A percentile compares a stretch with the other conserved stretches of the same genome.
phyloP scores from a whole-genome alignment of 2,329 filamentous ascomycete species.

The Exophiala sp. region DNA sequence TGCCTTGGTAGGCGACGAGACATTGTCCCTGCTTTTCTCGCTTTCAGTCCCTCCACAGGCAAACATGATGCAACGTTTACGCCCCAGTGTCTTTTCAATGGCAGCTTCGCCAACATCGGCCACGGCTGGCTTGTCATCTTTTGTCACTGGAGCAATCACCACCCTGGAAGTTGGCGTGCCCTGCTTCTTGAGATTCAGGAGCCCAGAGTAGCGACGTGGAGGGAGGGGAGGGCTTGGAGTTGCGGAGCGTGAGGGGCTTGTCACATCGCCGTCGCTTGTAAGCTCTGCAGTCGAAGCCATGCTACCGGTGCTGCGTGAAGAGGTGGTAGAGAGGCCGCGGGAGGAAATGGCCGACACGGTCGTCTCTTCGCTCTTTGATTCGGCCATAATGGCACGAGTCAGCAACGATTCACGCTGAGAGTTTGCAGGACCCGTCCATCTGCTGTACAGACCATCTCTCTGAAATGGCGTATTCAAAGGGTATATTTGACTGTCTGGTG shows the following conservation, averaged over 20 bases:
- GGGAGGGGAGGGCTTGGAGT: conserved; percentile 83
- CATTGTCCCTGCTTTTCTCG: conserved; percentile 34
- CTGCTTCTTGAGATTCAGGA: conserved; percentile 25
- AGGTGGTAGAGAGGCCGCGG: conserved; percentile 42
- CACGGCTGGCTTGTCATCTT: conserved; percentile 29
- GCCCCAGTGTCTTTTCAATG: conserved; percentile 59
- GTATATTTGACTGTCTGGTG: conserved; percentile 57
- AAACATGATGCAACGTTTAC: conserved; percentile 89
- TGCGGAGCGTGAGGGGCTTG: conserved; percentile 79
- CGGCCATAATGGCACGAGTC: conserved; percentile 71
- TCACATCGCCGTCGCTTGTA: conserved; percentile 88
- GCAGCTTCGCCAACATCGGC: conserved; percentile 47
- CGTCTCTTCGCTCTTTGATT: conserved; percentile 51
- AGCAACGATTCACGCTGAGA: conserved; percentile 69
- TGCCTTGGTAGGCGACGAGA: conserved; percentile 32
- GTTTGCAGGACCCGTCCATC: conserved; percentile 32
- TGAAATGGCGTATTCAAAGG: conserved; percentile 24
- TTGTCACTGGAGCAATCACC: conserved; percentile 26
- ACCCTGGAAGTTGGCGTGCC: conserved; percentile 26
- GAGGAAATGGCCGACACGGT: conserved; percentile 27
- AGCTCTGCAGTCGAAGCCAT: conserved; percentile 79
- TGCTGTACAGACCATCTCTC: conserved; percentile 40
- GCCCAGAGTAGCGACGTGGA: conserved; percentile 38
- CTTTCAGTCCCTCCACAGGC: conserved; percentile 67
- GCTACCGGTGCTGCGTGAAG: conserved; percentile 74